Conservation (phyloP, 805 yeast species). For the Barnettozyma salicaria region DNA sequence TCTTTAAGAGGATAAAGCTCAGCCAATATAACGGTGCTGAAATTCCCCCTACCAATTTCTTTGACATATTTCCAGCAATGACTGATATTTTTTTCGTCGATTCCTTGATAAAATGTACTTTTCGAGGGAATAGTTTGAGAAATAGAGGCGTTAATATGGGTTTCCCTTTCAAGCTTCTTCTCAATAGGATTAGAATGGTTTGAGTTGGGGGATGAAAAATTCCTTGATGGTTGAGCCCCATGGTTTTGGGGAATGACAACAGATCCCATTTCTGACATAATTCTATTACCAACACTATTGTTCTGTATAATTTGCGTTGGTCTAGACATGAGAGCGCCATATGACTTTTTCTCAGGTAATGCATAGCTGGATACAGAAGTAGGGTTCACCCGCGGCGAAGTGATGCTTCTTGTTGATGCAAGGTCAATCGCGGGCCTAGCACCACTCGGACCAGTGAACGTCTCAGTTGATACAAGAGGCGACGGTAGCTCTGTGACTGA, state of each 20-base stretch:
- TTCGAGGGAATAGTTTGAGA: not conserved
- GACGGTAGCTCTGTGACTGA: slow-evolving; percentile 41
- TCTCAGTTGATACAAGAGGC: slow-evolving; percentile 33
- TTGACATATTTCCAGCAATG: slow-evolving; percentile 30
- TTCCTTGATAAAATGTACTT: slow-evolving; percentile 12
- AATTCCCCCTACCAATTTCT: slow-evolving; percentile 61
- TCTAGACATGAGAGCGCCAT: slow-evolving; percentile 17
- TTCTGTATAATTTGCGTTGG: slow-evolving; percentile 5
- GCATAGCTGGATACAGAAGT: too few species aligned
- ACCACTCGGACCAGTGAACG: too few species aligned
- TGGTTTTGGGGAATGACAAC: slow-evolving; percentile 3
- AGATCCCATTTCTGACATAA: slow-evolving; percentile 1
- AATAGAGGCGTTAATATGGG: too few species aligned
- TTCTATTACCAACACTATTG: slow-evolving; percentile 1
- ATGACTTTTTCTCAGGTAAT: slow-evolving; percentile 10
- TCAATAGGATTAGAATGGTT: not conserved
- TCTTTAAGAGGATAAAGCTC: slow-evolving; percentile 19
- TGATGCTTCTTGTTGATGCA: not conserved
- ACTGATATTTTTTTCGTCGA: slow-evolving; percentile 11
- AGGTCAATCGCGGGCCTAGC: too few species aligned
- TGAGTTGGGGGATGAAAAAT: slow-evolving; percentile 16
- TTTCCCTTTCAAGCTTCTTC: too few species aligned
- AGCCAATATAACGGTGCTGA: slow-evolving; percentile 57
- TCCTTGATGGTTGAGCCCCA: slow-evolving; percentile 17
- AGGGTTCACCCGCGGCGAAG: slow-evolving; percentile 4